Percentiles rank a stretch among this genome's conserved stretches.
Conservation (phyloP, 192 early-diverging fungal species). For the Chytriomyces confervae region DNA sequence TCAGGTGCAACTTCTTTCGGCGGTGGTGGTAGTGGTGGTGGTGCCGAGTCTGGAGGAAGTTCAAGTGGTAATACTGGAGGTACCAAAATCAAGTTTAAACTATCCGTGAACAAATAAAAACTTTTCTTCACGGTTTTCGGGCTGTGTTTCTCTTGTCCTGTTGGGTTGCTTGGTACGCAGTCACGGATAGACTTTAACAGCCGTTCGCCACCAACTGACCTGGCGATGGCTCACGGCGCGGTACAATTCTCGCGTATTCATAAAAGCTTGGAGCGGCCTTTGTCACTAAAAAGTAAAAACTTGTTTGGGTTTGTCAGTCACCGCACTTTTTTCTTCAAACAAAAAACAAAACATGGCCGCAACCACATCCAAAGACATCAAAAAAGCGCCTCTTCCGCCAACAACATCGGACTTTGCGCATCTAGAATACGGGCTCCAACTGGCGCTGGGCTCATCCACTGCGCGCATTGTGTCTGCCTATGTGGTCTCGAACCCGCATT, state of each 20-base stretch:
- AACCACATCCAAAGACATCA: slow-evolving; percentile 25
- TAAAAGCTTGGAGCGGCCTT: no score
- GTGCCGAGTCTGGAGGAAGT: background rate
- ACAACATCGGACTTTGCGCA: slow-evolving; percentile 56
- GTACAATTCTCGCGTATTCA: no score
- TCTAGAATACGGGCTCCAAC: slow-evolving; percentile 62
- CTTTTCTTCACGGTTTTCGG: no score
- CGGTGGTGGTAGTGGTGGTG: background rate
- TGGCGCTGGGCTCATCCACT: slow-evolving; percentile 60
- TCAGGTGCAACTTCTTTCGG: background rate
- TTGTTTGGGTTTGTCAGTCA: no score
- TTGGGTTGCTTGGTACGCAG: no score
- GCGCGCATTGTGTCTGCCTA: slow-evolving; percentile 56
- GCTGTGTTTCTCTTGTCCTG: no score
- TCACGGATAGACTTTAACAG: no score
- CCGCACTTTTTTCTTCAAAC: background rate
- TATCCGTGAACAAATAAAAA: background rate
- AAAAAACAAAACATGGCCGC: slow-evolving; percentile 8
- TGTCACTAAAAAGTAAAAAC: no score
- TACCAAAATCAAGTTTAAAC: slow-evolving; percentile 5
- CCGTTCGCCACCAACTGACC: no score
- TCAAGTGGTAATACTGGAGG: background rate
- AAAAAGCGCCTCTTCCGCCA: slow-evolving; percentile 51
- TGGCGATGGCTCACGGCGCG: no score
- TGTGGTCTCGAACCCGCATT: slow-evolving; percentile 60